phyloP scores from a whole-genome alignment of 805 yeast genomes.

The Candida sphagnicola region DNA sequence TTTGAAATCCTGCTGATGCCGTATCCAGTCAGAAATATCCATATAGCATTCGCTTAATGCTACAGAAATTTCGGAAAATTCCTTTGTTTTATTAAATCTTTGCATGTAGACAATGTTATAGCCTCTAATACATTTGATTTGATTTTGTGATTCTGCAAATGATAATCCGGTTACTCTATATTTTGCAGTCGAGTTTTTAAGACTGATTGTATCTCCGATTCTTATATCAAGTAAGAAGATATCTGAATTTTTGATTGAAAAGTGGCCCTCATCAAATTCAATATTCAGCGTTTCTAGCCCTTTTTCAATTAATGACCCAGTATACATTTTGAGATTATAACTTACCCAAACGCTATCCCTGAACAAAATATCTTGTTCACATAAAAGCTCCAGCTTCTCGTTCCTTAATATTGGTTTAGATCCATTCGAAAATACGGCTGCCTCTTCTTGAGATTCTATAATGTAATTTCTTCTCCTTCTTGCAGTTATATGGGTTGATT shows the following conservation, averaged over 20 bases:
- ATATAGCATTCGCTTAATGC: conserved; percentile 30
- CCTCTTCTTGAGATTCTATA: conserved; percentile 12
- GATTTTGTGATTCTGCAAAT: conserved; percentile 12
- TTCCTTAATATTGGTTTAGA: conserved; percentile 8
- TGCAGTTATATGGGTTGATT: conserved; percentile 4
- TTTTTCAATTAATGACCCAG: conserved; percentile 39
- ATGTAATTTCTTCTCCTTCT: conserved; percentile 10
- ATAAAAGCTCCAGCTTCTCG: conserved; percentile 10
- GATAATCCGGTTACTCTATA: conserved; percentile 47
- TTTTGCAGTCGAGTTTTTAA: conserved; percentile 21
- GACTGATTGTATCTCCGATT: conserved; percentile 50
- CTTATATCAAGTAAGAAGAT: conserved; percentile 48
- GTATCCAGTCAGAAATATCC: conserved; percentile 37
- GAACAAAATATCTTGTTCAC: conserved; percentile 11
- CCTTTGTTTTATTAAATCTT: conserved; percentile 14
- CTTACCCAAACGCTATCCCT: conserved; percentile 50
- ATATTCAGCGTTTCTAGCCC: conserved; percentile 29
- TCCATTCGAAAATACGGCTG: neutral
- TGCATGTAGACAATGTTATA: conserved; percentile 46
- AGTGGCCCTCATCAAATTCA: conserved; percentile 37
- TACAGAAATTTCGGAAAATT: conserved; percentile 13
- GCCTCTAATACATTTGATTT: conserved; percentile 57
- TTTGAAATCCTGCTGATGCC: conserved; percentile 31
- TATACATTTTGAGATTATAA: conserved; percentile 45
- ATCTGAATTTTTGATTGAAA: conserved; percentile 31